These are phyloP conservation scores for Xylariaceae sp. DNA, from an alignment of 2,329 filamentous ascomycete genomes.

Conservation along the genomic window DNA sequence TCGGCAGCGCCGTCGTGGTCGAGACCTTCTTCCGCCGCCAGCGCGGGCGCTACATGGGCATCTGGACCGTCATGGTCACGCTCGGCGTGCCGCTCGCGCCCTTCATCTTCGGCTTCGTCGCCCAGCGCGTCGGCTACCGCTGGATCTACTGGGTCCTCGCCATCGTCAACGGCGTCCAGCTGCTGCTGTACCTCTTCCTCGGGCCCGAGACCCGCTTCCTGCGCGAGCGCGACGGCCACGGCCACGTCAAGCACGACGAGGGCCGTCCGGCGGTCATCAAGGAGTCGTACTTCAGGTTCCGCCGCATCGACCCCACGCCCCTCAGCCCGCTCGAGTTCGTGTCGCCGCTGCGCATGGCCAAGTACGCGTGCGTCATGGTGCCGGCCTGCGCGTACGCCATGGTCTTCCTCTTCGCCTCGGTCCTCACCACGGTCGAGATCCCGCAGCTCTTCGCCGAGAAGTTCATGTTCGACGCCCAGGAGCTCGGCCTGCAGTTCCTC, in stretches of 20 bases:
- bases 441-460: slow-evolving; percentile 8
- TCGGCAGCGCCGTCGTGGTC: slow-evolving; percentile 6
- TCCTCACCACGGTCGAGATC: slow-evolving; percentile 5
- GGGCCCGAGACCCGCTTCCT: slow-evolving; percentile 8
- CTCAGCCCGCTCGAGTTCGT: slow-evolving; percentile 5
- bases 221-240: too few relatives aligned
- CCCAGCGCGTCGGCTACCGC: slow-evolving; percentile 7
- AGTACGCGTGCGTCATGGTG: slow-evolving; percentile 4
- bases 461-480: slow-evolving; percentile 6
- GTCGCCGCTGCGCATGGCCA: slow-evolving; percentile 4
- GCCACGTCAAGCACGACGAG: neutral
- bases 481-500: slow-evolving; percentile 5
- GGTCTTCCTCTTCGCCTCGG: slow-evolving; percentile 5
- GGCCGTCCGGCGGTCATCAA: too few relatives aligned
- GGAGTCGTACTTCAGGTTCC: slow-evolving; percentile 2
- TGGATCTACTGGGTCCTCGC: slow-evolving; percentile 10
- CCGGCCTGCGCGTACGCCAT: slow-evolving; percentile 6
- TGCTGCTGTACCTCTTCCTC: slow-evolving; percentile 6
- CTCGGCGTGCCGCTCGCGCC: slow-evolving; percentile 7
- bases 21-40: slow-evolving; percentile 9
- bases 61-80: slow-evolving; percentile 9
- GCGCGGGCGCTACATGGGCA: slow-evolving; percentile 7
- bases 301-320: slow-evolving; percentile 6
- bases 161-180: slow-evolving; percentile 7
- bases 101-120: slow-evolving; percentile 9